These are phyloP conservation scores for Pholiota conissans DNA, from an alignment of 768 basidiomycete species.

Conservation along the genomic window DNA sequence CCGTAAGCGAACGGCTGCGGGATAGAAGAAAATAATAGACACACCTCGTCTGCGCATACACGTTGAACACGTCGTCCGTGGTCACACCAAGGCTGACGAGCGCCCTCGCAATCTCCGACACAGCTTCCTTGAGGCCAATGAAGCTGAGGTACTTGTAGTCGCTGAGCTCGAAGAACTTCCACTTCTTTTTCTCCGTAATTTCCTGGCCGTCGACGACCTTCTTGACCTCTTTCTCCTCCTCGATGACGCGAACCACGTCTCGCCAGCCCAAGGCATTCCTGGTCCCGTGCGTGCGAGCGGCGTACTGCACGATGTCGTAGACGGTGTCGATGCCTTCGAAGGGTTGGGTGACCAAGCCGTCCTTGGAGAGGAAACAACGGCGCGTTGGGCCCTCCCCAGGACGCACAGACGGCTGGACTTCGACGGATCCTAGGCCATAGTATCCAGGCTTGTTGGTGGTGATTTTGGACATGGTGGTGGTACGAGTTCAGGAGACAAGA, in stretches of 20 bases:
- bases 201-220: slow-evolving; percentile 84
- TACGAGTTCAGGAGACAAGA: not conserved
- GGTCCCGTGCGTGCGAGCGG: slow-evolving; percentile 70
- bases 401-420: slow-evolving; percentile 41
- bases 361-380: slow-evolving; percentile 53
- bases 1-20: slow-evolving; percentile 1
- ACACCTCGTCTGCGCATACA: slow-evolving; percentile 87
- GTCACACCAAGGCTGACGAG: slow-evolving; percentile 69
- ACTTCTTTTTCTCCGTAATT: slow-evolving; percentile 85
- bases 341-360: slow-evolving; percentile 62
- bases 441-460: slow-evolving; percentile 41
- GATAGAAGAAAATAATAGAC: slow-evolving; percentile 8
- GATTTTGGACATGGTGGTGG: slow-evolving; percentile 30
- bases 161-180: slow-evolving; percentile 93
- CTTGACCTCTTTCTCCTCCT: slow-evolving; percentile 89
- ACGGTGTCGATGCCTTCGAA: slow-evolving; percentile 79
- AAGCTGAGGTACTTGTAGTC: slow-evolving; percentile 84
- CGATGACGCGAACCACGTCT: slow-evolving; percentile 65
- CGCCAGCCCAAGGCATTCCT: slow-evolving; percentile 82
- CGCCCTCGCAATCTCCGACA: slow-evolving; percentile 68
- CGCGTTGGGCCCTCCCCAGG: slow-evolving; percentile 59
- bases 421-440: slow-evolving; percentile 66
- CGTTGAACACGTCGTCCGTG: slow-evolving; percentile 79
- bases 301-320: slow-evolving; percentile 75
- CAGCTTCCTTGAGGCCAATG: slow-evolving; percentile 64